Evolutionary conservation across 1,139 yeast species (phyloP).

Genomic region (Schwanniomyces etchellsii): DNA sequence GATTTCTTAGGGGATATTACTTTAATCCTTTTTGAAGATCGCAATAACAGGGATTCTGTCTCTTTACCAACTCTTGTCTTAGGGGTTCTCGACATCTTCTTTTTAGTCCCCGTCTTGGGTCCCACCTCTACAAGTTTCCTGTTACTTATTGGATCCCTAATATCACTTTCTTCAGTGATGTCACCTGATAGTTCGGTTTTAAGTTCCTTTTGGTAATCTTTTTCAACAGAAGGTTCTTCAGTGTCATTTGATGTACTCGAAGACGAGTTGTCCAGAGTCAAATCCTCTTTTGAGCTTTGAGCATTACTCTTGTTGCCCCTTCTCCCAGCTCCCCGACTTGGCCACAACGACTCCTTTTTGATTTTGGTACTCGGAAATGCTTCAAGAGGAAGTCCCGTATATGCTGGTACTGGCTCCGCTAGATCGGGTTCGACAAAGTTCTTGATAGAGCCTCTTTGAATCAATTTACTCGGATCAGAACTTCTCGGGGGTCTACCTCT

Average conservation of each 20-base stretch:
- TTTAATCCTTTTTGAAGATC: conserved; percentile 29
- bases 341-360: conserved; percentile 49
- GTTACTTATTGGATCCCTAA: conserved; percentile 17
- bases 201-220: conserved; percentile 18
- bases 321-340: conserved; percentile 14
- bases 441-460: conserved; percentile 9
- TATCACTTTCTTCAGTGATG: conserved; percentile 27
- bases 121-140: conserved; percentile 3
- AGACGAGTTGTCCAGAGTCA: neutral
- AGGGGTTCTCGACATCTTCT: conserved; percentile 10
- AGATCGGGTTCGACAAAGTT: conserved; percentile 53
- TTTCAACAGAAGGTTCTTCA: conserved; percentile 7
- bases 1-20: conserved; percentile 38
- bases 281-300: conserved; percentile 3
- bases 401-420: conserved; percentile 45
- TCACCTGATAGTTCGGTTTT: conserved; percentile 29
- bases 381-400: conserved; percentile 66
- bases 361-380: conserved; percentile 52
- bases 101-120: conserved; percentile 4
- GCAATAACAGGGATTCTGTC: conserved; percentile 10
- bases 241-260: conserved; percentile 1
- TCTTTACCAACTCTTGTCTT: conserved; percentile 6
- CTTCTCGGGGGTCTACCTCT: neutral
- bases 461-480: conserved; percentile 5
- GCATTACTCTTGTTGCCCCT: conserved; percentile 4